A percentile compares a stretch with the other conserved stretches of the same genome.
Evolutionary conservation across 495 filamentous ascomycete genomes (phyloP).

Genomic region (Neurospora sp.): DNA sequence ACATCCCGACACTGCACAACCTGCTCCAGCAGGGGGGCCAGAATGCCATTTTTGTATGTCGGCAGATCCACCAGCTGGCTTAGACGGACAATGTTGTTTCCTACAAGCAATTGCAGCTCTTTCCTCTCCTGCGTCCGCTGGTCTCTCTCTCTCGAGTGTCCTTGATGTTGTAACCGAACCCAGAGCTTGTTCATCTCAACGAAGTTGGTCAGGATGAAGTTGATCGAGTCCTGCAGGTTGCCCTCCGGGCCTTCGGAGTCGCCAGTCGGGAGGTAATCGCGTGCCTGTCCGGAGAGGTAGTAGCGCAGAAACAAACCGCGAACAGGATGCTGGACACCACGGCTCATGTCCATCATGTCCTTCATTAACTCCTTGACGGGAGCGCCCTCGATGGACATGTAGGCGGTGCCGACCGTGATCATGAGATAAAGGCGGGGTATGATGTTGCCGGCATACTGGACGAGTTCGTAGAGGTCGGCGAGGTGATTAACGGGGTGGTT

Average conservation of each 20-base stretch:
- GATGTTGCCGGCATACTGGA: slow-evolving; percentile 98
- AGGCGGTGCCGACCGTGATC: slow-evolving; percentile 97
- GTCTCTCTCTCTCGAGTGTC: slow-evolving; percentile 89
- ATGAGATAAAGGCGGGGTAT: slow-evolving; percentile 94
- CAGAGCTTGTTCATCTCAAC: slow-evolving; percentile 99
- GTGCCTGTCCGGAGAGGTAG: slow-evolving; percentile 87
- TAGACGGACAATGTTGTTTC: slow-evolving; percentile 87
- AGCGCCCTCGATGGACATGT: slow-evolving; percentile 97
- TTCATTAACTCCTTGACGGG: slow-evolving; percentile 99
- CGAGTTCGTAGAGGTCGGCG: slow-evolving; percentile 95
- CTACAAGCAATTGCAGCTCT: slow-evolving; percentile 89
- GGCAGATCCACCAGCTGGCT: slow-evolving; percentile 95
- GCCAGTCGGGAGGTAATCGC: slow-evolving; percentile 74
- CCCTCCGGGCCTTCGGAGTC: slow-evolving; percentile 89
- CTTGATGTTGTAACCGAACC: slow-evolving; percentile 95
- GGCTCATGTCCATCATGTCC: slow-evolving; percentile 99
- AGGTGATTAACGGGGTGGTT: slow-evolving; percentile 97
- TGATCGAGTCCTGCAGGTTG: slow-evolving; percentile 94
- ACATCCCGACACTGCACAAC: slow-evolving; percentile 97
- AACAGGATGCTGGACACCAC: slow-evolving; percentile 92
- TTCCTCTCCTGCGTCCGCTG: slow-evolving; percentile 87
- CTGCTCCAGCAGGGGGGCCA: slow-evolving; percentile 85
- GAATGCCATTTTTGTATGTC: slow-evolving; percentile 81
- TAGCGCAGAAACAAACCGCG: slow-evolving; percentile 91
- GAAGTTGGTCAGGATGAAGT: slow-evolving; percentile 94